Evolutionary conservation across 1,284 basidiomycete genomes (phyloP).

Genomic region (Sporisorium reilianum): DNA sequence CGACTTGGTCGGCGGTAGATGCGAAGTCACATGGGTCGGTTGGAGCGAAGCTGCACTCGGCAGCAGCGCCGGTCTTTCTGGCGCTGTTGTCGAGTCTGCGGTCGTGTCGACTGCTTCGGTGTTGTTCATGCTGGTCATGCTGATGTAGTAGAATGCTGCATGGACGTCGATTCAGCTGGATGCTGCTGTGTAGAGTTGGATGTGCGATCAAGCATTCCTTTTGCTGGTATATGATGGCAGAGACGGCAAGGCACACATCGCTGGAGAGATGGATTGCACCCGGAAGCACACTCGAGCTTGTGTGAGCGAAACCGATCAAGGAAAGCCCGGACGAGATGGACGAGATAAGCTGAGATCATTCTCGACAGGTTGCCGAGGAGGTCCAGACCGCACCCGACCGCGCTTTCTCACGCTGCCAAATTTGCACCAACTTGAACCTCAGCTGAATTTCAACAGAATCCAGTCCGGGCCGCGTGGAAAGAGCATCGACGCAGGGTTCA

Average conservation of each 20-base stretch:
- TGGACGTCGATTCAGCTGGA: not conserved
- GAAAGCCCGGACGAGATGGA: not conserved
- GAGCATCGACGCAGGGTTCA: no score
- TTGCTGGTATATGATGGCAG: not conserved
- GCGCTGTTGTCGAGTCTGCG: no score
- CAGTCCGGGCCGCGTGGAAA: no score
- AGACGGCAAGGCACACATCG: not conserved
- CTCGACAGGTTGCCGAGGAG: not conserved
- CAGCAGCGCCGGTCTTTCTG: constrained; percentile 18
- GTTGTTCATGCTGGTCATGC: constrained; percentile 4
- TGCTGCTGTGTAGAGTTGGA: not conserved
- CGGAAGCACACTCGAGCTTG: not conserved
- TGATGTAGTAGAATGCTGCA: not conserved
- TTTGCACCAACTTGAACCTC: not conserved
- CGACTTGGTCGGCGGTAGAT: constrained; percentile 22
- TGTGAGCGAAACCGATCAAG: not conserved
- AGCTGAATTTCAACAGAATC: not conserved
- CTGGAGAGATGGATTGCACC: not conserved
- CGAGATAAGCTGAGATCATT: constrained; percentile 10
- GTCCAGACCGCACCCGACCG: no score
- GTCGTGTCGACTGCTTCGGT: not conserved
- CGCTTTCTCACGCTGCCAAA: no score
- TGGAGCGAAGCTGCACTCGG: constrained; percentile 18
- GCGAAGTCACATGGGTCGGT: constrained; percentile 29
- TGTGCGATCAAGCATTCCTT: not conserved